A percentile compares a stretch with the other conserved stretches of the same genome.
Evolutionary conservation across 2,329 filamentous ascomycete species (phyloP).

Genomic region (Alternaria gaisen): DNA sequence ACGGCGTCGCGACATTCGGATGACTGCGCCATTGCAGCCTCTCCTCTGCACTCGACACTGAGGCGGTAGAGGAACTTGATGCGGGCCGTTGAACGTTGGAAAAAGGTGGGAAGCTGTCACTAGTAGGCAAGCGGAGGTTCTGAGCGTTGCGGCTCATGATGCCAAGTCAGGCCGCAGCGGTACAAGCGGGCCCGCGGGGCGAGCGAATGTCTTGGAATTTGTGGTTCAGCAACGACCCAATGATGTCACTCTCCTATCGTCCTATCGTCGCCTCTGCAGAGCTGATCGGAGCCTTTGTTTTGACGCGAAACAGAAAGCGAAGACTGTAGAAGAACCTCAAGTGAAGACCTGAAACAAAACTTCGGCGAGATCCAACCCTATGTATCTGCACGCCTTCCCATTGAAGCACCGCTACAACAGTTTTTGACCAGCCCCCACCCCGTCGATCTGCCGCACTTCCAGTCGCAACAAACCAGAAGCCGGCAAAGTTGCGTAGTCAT

Average conservation of each 20-base stretch:
- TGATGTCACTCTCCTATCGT: slow-evolving; percentile 10
- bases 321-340: neutral
- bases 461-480: slow-evolving; percentile 14
- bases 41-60: slow-evolving; percentile 30
- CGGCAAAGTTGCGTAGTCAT: slow-evolving; percentile 2
- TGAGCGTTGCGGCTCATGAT: slow-evolving; percentile 17
- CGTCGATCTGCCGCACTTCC: slow-evolving; percentile 21
- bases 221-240: slow-evolving; percentile 1
- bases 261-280: neutral
- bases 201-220: neutral
- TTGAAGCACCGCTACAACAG: slow-evolving; percentile 4
- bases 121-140: slow-evolving; percentile 14
- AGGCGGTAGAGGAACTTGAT: slow-evolving; percentile 14
- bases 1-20: slow-evolving; percentile 26
- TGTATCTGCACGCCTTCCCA: slow-evolving; percentile 13
- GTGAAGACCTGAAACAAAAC: slow-evolving; percentile 1
- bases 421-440: slow-evolving; percentile 12
- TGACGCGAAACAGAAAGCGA: neutral
- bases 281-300: neutral
- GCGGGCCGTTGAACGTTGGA: slow-evolving; percentile 2
- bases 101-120: slow-evolving; percentile 14
- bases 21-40: slow-evolving; percentile 40
- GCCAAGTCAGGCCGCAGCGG: slow-evolving; percentile 16
- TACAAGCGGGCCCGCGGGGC: slow-evolving; percentile 18
- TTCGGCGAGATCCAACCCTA: slow-evolving; percentile 12